Evolutionary conservation across 495 filamentous ascomycete species (phyloP).

Genomic region (Bacidia rubella): DNA sequence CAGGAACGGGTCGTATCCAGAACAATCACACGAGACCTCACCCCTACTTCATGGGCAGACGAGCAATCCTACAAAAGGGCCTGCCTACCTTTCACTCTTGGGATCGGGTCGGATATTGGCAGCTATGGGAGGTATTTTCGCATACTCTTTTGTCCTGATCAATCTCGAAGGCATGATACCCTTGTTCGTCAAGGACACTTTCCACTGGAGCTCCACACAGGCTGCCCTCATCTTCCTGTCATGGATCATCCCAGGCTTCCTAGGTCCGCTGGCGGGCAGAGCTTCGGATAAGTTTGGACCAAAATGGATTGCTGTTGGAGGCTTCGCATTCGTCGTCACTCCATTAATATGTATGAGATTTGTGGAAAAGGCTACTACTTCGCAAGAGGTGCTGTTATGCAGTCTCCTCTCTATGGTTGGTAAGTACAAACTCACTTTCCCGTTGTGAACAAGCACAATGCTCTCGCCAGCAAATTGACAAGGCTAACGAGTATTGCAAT

Average conservation of each 20-base stretch:
- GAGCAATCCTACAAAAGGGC: background rate
- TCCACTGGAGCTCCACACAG: constrained; percentile 51
- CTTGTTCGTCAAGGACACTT: constrained; percentile 46
- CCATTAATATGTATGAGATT: constrained; percentile 53
- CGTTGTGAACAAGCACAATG: background rate
- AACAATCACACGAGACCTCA: background rate
- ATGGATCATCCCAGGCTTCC: constrained; percentile 51
- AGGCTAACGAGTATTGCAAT: background rate
- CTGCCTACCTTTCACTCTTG: constrained; percentile 24
- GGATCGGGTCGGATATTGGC: constrained; percentile 33
- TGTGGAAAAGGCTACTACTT: constrained; percentile 38
- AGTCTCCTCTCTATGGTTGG: constrained; percentile 47
- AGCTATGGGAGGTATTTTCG: constrained; percentile 34
- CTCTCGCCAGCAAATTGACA: background rate
- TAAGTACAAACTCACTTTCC: background rate
- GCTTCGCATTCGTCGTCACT: constrained; percentile 47
- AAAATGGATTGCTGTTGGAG: constrained; percentile 43
- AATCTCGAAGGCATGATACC: constrained; percentile 49
- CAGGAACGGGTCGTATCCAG: background rate
- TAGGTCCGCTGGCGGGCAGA: constrained; percentile 50
- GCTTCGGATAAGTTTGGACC: constrained; percentile 52
- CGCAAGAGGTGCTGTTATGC: constrained; percentile 51
- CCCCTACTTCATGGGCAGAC: constrained; percentile 14
- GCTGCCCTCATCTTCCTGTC: constrained; percentile 62
- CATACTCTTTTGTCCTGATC: constrained; percentile 41